These are phyloP conservation scores for Begonia fuchsioides DNA, from an alignment of 306 rosid species.

Conservation along the genomic window DNA sequence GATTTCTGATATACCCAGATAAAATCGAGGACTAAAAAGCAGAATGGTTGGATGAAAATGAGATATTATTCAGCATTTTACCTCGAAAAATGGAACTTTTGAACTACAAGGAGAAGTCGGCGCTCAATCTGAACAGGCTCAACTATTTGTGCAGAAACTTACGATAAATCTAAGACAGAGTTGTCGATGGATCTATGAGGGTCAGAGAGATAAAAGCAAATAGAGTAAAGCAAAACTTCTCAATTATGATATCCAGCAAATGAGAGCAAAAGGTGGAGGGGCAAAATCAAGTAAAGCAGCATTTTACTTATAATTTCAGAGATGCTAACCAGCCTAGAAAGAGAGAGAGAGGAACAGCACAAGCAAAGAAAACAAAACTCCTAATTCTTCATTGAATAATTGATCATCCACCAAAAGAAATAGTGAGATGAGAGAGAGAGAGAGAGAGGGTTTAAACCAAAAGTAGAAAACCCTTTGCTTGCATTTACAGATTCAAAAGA, in stretches of 20 bases:
- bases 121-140: slow-evolving; percentile 4
- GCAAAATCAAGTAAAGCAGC: slow-evolving; percentile 21
- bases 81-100: slow-evolving; percentile 4
- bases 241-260: slow-evolving; percentile 16
- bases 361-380: slow-evolving; percentile 11
- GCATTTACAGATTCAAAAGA: slow-evolving; percentile 47
- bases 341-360: slow-evolving; percentile 13
- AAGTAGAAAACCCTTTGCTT: slow-evolving; percentile 48
- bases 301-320: slow-evolving; percentile 14
- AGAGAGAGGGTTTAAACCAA: too few species aligned
- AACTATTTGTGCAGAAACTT: slow-evolving; percentile 9
- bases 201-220: slow-evolving; percentile 14
- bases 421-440: slow-evolving; percentile 15
- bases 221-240: slow-evolving; percentile 30
- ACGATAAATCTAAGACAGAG: slow-evolving; percentile 15
- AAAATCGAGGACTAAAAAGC: not conserved
- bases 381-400: slow-evolving; percentile 8
- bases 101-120: slow-evolving; percentile 1
- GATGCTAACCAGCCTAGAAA: slow-evolving; percentile 28
- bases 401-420: slow-evolving; percentile 18
- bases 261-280: slow-evolving; percentile 13
- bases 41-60: not conserved
- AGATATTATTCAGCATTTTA: slow-evolving; percentile 3
- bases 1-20: slow-evolving; percentile 10
- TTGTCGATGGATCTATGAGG: slow-evolving; percentile 19